Evolutionary conservation across 192 early-diverging fungal genomes (phyloP), one percentile per base, ranked within the genome.

Genomic region (Geosiphon pyriformis): DNA sequence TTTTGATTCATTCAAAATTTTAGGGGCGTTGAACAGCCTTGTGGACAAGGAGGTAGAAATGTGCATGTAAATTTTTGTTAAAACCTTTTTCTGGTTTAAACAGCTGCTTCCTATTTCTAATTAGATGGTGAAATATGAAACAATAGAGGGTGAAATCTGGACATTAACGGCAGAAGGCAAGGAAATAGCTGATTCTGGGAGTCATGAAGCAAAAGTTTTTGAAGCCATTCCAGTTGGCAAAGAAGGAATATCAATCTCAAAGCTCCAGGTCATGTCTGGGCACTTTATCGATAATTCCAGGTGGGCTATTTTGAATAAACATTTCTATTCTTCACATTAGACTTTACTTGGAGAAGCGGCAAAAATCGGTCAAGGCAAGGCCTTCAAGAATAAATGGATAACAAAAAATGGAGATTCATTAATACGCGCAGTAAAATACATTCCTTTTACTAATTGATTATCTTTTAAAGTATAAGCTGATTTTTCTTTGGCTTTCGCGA

Each of bases 351-450:
- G 92, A 22, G 78, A 87, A 8, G 61, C 83, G 33, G 92, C 90
- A 70, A 92, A 88, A 73, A 89, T 97, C 73, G 97, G 95, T 30
- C 93, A 94, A 77, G 94, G 93, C 56, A 89, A 89, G 73, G 94
- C 94, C 23, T 89, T 99, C 78, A 93, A 93, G 76, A 93, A 96
- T 83, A 98, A 96, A 80, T 99, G 97, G 97, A 87, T 99, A 76
- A 87, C 85, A 59, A 96, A 97, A 76, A 82, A 78, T 50, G 82
- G 78, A 34, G 80, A 80, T 42, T 85, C 82, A 50, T 78, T 97
- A 26, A 81, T 92, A 30, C 87, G 94, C 50, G 65, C 84, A 56
- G 76, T 78, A 69, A 25, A 48, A 37, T 15, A 4, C 15, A 18
- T 3, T 67, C 66, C 30, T 57, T 58, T 34, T 35, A 2, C 18